phyloP scores from a whole-genome alignment of 768 basidiomycete genomes.

The Pleurotus tuber-regium region DNA sequence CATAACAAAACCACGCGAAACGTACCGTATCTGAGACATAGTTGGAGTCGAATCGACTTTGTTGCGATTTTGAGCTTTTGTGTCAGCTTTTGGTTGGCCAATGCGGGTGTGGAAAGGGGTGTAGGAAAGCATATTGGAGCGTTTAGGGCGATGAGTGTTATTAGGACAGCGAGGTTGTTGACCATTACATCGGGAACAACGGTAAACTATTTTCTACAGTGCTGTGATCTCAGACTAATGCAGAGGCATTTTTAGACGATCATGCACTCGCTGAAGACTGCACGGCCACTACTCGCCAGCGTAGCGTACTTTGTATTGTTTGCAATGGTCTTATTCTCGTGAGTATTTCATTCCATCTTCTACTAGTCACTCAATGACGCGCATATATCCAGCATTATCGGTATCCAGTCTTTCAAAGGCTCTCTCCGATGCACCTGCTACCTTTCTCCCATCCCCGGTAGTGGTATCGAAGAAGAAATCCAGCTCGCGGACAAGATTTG shows the following conservation, averaged over 20 bases:
- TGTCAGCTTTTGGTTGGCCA: slow-evolving; percentile 74
- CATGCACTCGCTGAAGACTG: slow-evolving; percentile 88
- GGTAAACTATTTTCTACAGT: too few species aligned
- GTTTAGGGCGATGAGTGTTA: slow-evolving; percentile 85
- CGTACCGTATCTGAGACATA: slow-evolving; percentile 88
- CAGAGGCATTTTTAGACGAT: slow-evolving; percentile 53
- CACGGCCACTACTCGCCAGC: slow-evolving; percentile 83
- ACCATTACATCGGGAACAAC: slow-evolving; percentile 91
- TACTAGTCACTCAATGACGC: too few species aligned
- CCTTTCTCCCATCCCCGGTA: slow-evolving; percentile 35
- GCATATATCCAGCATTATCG: slow-evolving; percentile 63
- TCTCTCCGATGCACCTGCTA: slow-evolving; percentile 69
- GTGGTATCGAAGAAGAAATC: slow-evolving; percentile 47
- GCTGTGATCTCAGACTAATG: too few species aligned
- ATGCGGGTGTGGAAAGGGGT: slow-evolving; percentile 65
- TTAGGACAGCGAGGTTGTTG: slow-evolving; percentile 78
- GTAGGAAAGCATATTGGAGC: slow-evolving; percentile 68
- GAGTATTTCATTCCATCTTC: too few species aligned
- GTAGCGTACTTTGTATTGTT: slow-evolving; percentile 92
- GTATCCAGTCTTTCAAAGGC: slow-evolving; percentile 91
- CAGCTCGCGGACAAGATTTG: slow-evolving; percentile 58
- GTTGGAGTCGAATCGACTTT: slow-evolving; percentile 89
- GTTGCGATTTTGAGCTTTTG: slow-evolving; percentile 86
- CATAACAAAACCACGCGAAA: slow-evolving; percentile 60
- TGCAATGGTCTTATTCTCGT: slow-evolving; percentile 88